Conservation (phyloP, 768 basidiomycete genomes). For the Mycena alexandri region DNA sequence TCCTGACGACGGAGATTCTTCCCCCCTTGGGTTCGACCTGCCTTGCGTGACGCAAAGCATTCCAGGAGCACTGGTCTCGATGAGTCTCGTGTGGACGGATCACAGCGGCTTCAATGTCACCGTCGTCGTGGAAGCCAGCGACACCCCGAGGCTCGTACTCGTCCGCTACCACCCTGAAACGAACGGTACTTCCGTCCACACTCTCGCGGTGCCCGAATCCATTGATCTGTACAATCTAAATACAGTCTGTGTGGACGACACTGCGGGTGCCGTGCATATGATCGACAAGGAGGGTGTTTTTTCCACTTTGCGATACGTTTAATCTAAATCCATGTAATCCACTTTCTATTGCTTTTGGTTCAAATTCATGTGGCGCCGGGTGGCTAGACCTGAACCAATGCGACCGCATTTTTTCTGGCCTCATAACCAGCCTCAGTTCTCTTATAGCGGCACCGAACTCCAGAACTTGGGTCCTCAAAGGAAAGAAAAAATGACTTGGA, state of each 20-base stretch:
- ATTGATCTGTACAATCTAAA: constrained; percentile 4
- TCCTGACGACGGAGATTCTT: constrained; percentile 15
- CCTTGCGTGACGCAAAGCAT: background rate
- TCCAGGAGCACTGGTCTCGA: background rate
- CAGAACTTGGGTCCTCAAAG: too few relatives aligned
- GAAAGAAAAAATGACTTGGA: too few relatives aligned
- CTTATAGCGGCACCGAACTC: too few relatives aligned
- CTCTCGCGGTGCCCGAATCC: background rate
- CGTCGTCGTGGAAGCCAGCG: background rate
- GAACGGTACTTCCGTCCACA: constrained; percentile 9
- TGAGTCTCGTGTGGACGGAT: constrained; percentile 28
- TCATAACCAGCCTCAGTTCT: too few relatives aligned
- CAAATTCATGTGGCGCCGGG: too few relatives aligned
- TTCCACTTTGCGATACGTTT: constrained; percentile 17
- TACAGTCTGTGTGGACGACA: constrained; percentile 25
- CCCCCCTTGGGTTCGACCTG: constrained; percentile 24
- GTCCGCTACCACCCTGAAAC: constrained; percentile 31
- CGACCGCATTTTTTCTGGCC: too few relatives aligned
- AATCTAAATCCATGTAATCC: background rate
- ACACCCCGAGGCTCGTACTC: constrained; percentile 5
- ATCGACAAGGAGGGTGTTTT: constrained; percentile 8
- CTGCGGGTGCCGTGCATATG: constrained; percentile 24
- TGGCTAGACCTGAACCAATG: too few relatives aligned
- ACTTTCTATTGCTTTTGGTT: too few relatives aligned
- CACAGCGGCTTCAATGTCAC: constrained; percentile 29